Evolutionary conservation across 352 stramenopile genomes (phyloP).

Genomic region (Poterioochromonas sp.): DNA sequence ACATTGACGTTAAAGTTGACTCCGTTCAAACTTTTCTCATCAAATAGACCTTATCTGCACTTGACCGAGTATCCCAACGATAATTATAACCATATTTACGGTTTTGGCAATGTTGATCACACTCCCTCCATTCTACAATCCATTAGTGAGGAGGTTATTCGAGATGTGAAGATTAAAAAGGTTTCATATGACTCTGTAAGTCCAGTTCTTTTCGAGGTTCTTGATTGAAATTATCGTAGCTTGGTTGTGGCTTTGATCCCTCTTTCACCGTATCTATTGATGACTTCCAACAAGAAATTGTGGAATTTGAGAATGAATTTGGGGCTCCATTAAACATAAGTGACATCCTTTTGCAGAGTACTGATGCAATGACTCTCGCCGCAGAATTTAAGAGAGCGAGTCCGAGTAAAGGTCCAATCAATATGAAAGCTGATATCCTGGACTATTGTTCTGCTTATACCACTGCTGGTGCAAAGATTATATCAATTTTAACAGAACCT

Average conservation of each 20-base stretch:
- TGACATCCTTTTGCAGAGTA: slow-evolving; percentile 46
- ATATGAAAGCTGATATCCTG: slow-evolving; percentile 45
- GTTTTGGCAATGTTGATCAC: slow-evolving; percentile 50
- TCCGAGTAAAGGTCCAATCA: slow-evolving; percentile 92
- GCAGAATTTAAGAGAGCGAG: slow-evolving; percentile 96
- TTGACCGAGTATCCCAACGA: neutral
- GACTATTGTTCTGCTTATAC: slow-evolving; percentile 83
- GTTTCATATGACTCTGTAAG: neutral
- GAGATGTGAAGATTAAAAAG: neutral
- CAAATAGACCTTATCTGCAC: neutral
- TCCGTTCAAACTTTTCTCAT: too few relatives aligned
- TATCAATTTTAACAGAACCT: slow-evolving; percentile 93
- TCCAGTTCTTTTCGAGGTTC: slow-evolving; percentile 35
- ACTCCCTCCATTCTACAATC: slow-evolving; percentile 62
- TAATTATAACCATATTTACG: slow-evolving; percentile 45
- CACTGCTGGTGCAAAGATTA: slow-evolving; percentile 80
- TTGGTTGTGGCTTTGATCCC: slow-evolving; percentile 9
- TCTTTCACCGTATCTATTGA: slow-evolving; percentile 39
- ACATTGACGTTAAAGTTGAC: too few relatives aligned
- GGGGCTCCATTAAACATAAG: slow-evolving; percentile 72
- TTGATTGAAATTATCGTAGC: slow-evolving; percentile 16
- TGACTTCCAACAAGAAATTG: slow-evolving; percentile 61
- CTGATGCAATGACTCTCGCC: slow-evolving; percentile 68
- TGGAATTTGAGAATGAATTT: slow-evolving; percentile 59
- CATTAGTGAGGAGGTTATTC: slow-evolving; percentile 53